Evolutionary conservation across 2,329 filamentous ascomycete genomes (phyloP).

Genomic region (Waltergamsia citrina): DNA sequence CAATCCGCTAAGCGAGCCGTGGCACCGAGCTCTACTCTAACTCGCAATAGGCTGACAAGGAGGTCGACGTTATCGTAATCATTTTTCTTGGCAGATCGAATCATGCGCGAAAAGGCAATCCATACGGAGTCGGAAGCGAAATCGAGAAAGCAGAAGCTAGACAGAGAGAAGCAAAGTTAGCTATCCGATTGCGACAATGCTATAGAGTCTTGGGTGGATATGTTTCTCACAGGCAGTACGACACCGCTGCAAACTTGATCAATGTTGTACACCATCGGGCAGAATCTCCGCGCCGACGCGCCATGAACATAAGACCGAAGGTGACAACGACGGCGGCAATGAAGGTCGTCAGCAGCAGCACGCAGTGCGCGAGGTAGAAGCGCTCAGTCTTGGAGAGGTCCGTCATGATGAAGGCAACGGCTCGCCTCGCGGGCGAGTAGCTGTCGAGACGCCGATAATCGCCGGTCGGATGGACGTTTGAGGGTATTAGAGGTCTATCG

Average conservation of each 20-base stretch:
- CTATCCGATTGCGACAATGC: neutral
- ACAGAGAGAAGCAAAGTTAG: neutral
- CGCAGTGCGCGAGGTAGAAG: conserved; percentile 7
- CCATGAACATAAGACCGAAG: conserved; percentile 11
- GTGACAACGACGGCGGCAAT: conserved; percentile 11
- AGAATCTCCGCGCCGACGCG: conserved; percentile 11
- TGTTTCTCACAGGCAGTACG: conserved; percentile 15
- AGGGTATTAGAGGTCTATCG: no score
- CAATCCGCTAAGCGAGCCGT: conserved; percentile 4
- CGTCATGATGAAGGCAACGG: neutral
- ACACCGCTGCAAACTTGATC: conserved; percentile 13
- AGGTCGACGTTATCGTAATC: conserved; percentile 2
- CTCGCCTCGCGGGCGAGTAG: conserved; percentile 1
- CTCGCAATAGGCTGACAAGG: conserved; percentile 1
- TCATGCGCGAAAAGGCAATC: conserved; percentile 6
- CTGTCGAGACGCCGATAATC: neutral
- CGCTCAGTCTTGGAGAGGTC: conserved; percentile 1
- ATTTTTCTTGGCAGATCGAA: neutral
- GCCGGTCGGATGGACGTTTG: no score
- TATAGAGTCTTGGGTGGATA: neutral
- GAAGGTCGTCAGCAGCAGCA: conserved; percentile 8
- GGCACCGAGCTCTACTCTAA: conserved; percentile 4
- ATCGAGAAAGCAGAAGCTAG: conserved; percentile 12
- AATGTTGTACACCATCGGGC: conserved; percentile 12
- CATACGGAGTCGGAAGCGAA: conserved; percentile 5